Conservation (phyloP, 1,284 basidiomycete genomes). For the Peniophora sp. region DNA sequence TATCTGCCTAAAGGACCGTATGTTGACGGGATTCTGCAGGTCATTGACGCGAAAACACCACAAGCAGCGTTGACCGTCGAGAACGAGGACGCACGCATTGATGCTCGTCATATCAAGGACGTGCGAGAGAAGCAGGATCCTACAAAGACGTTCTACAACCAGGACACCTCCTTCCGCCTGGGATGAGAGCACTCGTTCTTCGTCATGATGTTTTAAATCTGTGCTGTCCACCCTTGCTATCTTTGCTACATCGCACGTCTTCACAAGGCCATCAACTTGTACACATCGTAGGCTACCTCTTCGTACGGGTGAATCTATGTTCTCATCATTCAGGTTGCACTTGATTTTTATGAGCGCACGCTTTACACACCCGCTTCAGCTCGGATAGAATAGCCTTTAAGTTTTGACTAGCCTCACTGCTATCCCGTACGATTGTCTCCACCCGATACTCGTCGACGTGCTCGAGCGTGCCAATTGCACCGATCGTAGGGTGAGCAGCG, state of each 20-base stretch:
- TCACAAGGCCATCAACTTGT: slow-evolving; percentile 38
- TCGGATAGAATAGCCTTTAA: slow-evolving; percentile 33
- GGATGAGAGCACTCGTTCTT: slow-evolving; percentile 16
- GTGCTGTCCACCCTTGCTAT: neutral
- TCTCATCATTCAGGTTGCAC: neutral
- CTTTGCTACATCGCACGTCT: neutral
- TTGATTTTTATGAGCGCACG: neutral
- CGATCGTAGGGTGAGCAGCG: slow-evolving; percentile 37
- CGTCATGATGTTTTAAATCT: neutral
- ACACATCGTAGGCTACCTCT: slow-evolving; percentile 50
- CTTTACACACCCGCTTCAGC: slow-evolving; percentile 31
- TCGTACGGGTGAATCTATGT: slow-evolving; percentile 48
- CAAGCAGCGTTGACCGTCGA: slow-evolving; percentile 81
- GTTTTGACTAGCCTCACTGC: slow-evolving; percentile 23
- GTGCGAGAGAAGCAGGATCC: slow-evolving; percentile 51
- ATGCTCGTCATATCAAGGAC: slow-evolving; percentile 77
- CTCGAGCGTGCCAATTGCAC: slow-evolving; percentile 32
- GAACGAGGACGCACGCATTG: slow-evolving; percentile 84
- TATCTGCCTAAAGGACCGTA: neutral
- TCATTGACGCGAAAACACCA: slow-evolving; percentile 90
- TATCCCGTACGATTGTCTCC: slow-evolving; percentile 41
- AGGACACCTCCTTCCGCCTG: slow-evolving; percentile 28
- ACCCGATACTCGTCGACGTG: slow-evolving; percentile 47
- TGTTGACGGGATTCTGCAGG: slow-evolving; percentile 26
- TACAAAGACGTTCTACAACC: slow-evolving; percentile 39